Percentiles rank a stretch among this genome's conserved stretches.
phyloP scores from a whole-genome alignment of 2,329 filamentous ascomycete genomes.

The Didymella lethalis region DNA sequence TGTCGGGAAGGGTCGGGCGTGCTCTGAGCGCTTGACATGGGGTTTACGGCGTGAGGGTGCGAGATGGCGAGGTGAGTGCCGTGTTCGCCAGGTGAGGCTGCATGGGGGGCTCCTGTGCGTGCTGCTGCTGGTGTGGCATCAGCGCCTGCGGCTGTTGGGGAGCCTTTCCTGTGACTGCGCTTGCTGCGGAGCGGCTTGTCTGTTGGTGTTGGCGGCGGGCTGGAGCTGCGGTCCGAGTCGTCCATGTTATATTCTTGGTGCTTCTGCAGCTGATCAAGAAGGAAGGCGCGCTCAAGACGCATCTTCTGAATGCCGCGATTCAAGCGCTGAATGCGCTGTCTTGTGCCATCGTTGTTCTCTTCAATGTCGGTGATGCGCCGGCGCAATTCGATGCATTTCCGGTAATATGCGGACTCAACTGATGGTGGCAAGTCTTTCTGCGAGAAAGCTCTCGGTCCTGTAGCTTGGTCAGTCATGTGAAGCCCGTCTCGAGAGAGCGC shows the following conservation, averaged over 20 bases:
- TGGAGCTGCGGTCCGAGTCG: conserved; percentile 78
- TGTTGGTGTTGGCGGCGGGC: conserved; percentile 80
- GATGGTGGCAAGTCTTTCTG: conserved; percentile 73
- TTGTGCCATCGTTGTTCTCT: conserved; percentile 84
- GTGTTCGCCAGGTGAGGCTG: conserved; percentile 28
- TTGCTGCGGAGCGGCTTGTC: conserved; percentile 80
- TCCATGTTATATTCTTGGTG: conserved; percentile 58
- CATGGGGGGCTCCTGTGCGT: conserved; percentile 17
- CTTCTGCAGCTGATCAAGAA: conserved; percentile 59
- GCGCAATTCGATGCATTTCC: conserved; percentile 95
- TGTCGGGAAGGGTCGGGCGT: conserved; percentile 48
- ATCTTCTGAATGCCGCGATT: conserved; percentile 90
- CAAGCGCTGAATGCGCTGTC: conserved; percentile 78
- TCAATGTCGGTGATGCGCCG: conserved; percentile 91
- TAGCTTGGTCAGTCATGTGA: neutral
- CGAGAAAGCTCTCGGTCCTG: conserved; percentile 40
- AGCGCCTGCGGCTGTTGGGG: conserved; percentile 39
- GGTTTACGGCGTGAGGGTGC: conserved; percentile 34
- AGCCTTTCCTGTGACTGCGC: conserved; percentile 64
- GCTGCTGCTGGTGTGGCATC: conserved; percentile 4
- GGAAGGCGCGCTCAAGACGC: conserved; percentile 78
- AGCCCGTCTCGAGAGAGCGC: conserved; percentile 7
- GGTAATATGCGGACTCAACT: conserved; percentile 93
- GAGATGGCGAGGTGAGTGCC: conserved; percentile 22
- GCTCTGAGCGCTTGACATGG: conserved; percentile 49